Base-by-base conservation (phyloP, 1,284 basidiomycete genomes). In the Puccinia hordei region DNA sequence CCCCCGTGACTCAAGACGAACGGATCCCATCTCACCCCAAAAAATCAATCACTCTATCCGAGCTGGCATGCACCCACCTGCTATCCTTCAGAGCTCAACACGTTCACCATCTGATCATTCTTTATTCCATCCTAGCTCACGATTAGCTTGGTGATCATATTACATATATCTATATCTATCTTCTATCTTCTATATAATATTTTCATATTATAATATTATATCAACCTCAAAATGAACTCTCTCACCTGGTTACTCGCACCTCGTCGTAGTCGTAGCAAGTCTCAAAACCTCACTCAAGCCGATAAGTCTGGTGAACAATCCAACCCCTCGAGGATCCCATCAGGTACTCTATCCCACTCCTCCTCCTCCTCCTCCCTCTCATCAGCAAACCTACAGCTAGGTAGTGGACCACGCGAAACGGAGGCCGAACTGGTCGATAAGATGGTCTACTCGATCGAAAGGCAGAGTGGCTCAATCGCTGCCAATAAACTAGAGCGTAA, bases 221-320 rank as follows among this genome's bases (percentile, higher is more conserved):
- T 27, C 1, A 55, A 5, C 46, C 46, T 35, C 30, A 41, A 46
- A 33, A 79, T 79, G 77, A 79, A 79, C 41, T 79, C 77, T 33
- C 77, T 79, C 53, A 79, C 65, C 33, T 79, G 77, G 77, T 55
- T 79, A 51, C 68, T 79, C 35, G 65, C 77, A 27, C 77, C 77
- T 63, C 65, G 66, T 51, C 65, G 68, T 69, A 27, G 53, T 27
- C 53, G 4, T 9, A 35, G 61, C 49, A 53, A 33, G 33, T 75
- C 61, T 65, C 73, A 57, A 74, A 33, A 19, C 46, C 63, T 35
- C 19, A 30, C 49, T 19, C 35, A 22, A 41, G 19, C 35, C n/a
- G 49, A 72, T 24, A 24, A 72, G 15, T 9, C 44, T 9, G 6
- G 27, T n/a, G 44, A 69, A 12, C 35, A 30, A 61, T 78, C 65